Evolutionary conservation across 2,329 filamentous ascomycete species (phyloP), one percentile per base, ranked within the genome.

Genomic region (Cordyceps cateniannulata): DNA sequence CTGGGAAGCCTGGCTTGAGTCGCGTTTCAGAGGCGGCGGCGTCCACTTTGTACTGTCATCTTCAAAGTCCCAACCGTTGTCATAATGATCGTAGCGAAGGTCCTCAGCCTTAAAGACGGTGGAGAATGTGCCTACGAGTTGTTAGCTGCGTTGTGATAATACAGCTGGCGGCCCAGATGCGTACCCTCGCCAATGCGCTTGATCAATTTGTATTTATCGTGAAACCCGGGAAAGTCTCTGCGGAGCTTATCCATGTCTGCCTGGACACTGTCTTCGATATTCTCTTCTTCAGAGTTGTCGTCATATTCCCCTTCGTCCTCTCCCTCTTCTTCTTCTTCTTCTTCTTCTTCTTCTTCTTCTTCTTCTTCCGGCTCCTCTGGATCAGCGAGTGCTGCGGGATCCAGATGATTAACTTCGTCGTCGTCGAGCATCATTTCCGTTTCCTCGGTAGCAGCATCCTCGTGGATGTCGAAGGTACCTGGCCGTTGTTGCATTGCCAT

Each of bases 101-200:
- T 99, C 95, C 74, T 98, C 92, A 22, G 96, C 95, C 74, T 99
- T 99, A 81, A 99, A 99, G 14, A 99, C 95, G 2, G 95, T 98
- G 0, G 95, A 98, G 72, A 99, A 99, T 1, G 95, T 99, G 62
- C 95, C 92, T 96, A 65, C n/a, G 20, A 42, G 16, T 48, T 48
- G 51, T 62, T 67, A 56, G 69, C 64, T 29, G 51, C 56, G 50
- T 24, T 35, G 8, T 35, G 1, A 12, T 9, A 12, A 35, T 35
- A 35, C 32, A 14, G n/a, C 12, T 18, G 32, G 27, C 27, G 24
- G 35, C 1, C 16, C 9, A 16, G n/a, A 18, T 27, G 67, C 70
- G 61, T 76, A 93, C 92, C 95, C 83, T 99, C 95, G 70, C 95
- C 95, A 70, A 99, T 99, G 64, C 93, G 88, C 76, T 97, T 97